Conservation (phyloP, 345 rosid species). For the Murraya paniculata region DNA sequence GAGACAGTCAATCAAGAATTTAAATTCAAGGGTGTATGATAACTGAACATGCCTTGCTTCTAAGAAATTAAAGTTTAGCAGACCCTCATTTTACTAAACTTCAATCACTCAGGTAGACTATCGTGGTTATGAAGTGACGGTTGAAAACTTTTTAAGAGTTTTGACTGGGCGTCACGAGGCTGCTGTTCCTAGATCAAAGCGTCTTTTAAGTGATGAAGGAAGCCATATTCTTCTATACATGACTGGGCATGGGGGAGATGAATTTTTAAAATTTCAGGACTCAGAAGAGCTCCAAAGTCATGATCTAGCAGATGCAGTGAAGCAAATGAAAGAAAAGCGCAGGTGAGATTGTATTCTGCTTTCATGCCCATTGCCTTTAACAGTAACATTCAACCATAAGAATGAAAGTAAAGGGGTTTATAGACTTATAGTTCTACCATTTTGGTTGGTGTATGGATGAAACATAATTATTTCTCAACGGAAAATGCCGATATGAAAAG, state of each 20-base stretch:
- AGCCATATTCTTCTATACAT: constrained; percentile 95
- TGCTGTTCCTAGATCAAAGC: constrained; percentile 99
- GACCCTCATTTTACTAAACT: constrained; percentile 28
- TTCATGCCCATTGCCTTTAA: constrained; percentile 14
- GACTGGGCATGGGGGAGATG: constrained; percentile 99
- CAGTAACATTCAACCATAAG: not conserved
- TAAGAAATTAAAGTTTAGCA: not conserved
- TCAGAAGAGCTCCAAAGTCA: constrained; percentile 98
- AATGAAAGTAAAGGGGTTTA: not conserved
- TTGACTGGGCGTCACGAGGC: constrained; percentile 85
- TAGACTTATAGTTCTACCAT: constrained; percentile 3
- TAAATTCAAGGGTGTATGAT: not conserved
- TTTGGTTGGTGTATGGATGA: not conserved
- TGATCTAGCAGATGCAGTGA: constrained; percentile 98
- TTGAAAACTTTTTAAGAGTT: constrained; percentile 86
- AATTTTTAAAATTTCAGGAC: constrained; percentile 94
- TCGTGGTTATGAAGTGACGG: constrained; percentile 97
- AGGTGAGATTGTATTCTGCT: constrained; percentile 44
- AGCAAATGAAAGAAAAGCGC: constrained; percentile 97
- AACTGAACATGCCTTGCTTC: not conserved
- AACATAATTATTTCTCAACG: not conserved
- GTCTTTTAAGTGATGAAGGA: constrained; percentile 96
- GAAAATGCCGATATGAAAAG: not conserved
- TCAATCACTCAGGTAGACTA: constrained; percentile 77
- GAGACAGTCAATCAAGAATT: not conserved